Evolutionary conservation across 78 protist genomes (phyloP), one percentile per base, ranked within the genome.

Genomic region (Cyanophora paradoxa): DNA sequence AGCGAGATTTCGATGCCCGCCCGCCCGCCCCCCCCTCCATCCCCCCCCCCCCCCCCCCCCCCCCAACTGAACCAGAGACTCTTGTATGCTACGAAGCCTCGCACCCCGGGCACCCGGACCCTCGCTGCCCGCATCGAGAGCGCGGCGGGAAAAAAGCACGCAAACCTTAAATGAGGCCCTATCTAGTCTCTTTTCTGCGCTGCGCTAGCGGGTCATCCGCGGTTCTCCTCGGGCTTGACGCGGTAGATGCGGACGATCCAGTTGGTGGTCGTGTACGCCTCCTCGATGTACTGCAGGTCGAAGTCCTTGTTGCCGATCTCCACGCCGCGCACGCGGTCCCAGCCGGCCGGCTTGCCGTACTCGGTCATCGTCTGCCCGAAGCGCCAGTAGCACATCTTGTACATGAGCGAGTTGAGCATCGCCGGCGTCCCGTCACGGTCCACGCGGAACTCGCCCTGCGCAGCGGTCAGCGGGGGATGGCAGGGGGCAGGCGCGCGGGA

Each of bases 181-280:
- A n/a, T n/a, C n/a, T n/a, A n/a, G n/a, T n/a, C n/a, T n/a, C n/a
- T n/a, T n/a, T n/a, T n/a, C n/a, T n/a, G n/a, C n/a, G n/a, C n/a
- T n/a, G n/a, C n/a, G n/a, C n/a, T n/a, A n/a, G n/a, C n/a, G n/a
- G 58, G 63, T 88, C 85, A 33, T 76, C 78, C 30, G 78, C 62
- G 75, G 68, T 72, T n/a, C n/a, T n/a, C n/a, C n/a, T n/a, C n/a
- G n/a, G n/a, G n/a, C 80, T 88, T 88, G 71, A 94, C 99, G 57
- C 77, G 78, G 88, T 94, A 97, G 66, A 97, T 88, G 63, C 99
- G 77, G 39, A 95, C 96, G 40, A 97, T 83, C 96, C 96, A 93
- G 82, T 95, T 95, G 48, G 81, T 77, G n/a, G 98, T 76, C 16
- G 99, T 95, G 92, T 66, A 97, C 4, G 85, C 98, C 77, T 95